phyloP scores from a whole-genome alignment of 2,329 filamentous ascomycete species.

The Arthroderma sp. region DNA sequence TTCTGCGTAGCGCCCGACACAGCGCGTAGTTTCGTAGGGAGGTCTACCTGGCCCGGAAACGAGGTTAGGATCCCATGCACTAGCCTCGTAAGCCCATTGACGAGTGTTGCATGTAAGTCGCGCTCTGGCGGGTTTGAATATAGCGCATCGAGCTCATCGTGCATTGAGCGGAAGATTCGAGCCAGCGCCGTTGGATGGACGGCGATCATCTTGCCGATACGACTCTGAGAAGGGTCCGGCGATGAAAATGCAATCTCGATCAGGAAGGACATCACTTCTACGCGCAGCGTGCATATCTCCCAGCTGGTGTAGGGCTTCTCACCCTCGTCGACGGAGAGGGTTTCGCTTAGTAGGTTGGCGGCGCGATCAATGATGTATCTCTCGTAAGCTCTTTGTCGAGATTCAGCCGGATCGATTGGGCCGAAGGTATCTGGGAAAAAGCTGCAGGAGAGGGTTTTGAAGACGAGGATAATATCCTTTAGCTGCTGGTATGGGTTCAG shows the following conservation, averaged over 20 bases:
- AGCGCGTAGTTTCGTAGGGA: slow-evolving; percentile 56
- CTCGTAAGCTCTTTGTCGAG: slow-evolving; percentile 29
- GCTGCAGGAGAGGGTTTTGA: slow-evolving; percentile 44
- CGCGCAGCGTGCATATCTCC: slow-evolving; percentile 30
- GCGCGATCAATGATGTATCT: slow-evolving; percentile 43
- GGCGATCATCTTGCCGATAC: slow-evolving; percentile 51
- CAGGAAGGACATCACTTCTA: slow-evolving; percentile 33
- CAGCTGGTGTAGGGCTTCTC: slow-evolving; percentile 22
- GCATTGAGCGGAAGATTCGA: slow-evolving; percentile 59
- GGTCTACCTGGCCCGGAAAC: slow-evolving; percentile 52
- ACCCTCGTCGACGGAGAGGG: slow-evolving; percentile 33
- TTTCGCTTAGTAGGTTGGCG: slow-evolving; percentile 44
- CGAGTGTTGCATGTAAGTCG: slow-evolving; percentile 35
- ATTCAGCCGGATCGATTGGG: slow-evolving; percentile 17
- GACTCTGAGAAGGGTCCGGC: slow-evolving; percentile 36
- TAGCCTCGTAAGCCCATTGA: slow-evolving; percentile 49
- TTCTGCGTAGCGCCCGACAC: slow-evolving; percentile 65
- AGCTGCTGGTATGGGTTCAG: slow-evolving; percentile 45
- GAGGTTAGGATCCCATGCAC: slow-evolving; percentile 45
- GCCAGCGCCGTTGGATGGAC: slow-evolving; percentile 57
- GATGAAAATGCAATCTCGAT: slow-evolving; percentile 28
- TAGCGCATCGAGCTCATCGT: slow-evolving; percentile 54
- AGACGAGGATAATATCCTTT: slow-evolving; percentile 40
- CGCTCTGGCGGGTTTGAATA: slow-evolving; percentile 40
- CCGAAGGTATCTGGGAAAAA: slow-evolving; percentile 42